These are phyloP conservation scores for Sugiyamaella pinicola DNA, from an alignment of 1,139 yeast species.

Conservation along the genomic window DNA sequence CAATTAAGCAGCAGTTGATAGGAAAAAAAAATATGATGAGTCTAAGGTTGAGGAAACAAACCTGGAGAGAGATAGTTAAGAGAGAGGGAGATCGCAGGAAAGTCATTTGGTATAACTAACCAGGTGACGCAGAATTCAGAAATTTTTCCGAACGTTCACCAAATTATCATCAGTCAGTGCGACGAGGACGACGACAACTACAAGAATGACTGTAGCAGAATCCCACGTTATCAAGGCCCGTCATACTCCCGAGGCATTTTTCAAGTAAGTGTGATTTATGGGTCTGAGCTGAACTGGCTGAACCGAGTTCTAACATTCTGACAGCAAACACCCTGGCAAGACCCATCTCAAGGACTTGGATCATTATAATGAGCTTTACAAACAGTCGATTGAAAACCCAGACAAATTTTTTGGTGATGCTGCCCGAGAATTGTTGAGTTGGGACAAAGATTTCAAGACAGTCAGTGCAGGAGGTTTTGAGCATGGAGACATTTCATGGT, in stretches of 20 bases:
- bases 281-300: no score
- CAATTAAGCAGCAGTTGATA: no score
- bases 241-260: slow-evolving; percentile 75
- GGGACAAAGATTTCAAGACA: slow-evolving; percentile 82
- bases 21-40: no score
- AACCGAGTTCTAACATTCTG: neutral
- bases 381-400: slow-evolving; percentile 79
- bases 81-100: no score
- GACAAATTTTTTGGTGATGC: slow-evolving; percentile 79
- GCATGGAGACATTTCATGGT: slow-evolving; percentile 90
- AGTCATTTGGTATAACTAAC: neutral
- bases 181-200: no score
- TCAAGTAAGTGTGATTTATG: slow-evolving; percentile 56
- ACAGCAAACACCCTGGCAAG: slow-evolving; percentile 42
- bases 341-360: slow-evolving; percentile 52
- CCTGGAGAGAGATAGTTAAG: no score
- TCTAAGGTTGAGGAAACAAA: no score
- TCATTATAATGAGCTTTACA: slow-evolving; percentile 74
- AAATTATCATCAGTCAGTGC: no score
- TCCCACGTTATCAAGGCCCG: slow-evolving; percentile 68
- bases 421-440: slow-evolving; percentile 75
- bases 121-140: neutral
- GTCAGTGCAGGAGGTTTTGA: slow-evolving; percentile 70
- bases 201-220: slow-evolving; percentile 65
- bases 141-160: neutral